A percentile compares a stretch with the other conserved stretches of the same genome.
phyloP scores from a whole-genome alignment of 176 grass and related monocot species.

The Bolboschoenus planiculmis region DNA sequence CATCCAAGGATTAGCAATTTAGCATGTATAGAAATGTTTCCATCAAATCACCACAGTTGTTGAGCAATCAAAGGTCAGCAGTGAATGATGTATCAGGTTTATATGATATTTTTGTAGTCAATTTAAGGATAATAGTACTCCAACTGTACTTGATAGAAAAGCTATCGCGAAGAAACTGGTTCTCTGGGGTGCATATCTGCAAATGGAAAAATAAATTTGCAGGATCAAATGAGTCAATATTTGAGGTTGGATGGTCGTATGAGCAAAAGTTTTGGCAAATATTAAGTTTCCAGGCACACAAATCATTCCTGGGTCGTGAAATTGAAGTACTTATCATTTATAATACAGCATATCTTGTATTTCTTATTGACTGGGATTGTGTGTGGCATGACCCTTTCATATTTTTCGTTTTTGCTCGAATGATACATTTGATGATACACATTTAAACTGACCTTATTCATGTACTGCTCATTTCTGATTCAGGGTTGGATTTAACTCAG shows the following conservation, averaged over 20 bases:
- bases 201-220: background rate
- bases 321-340: background rate
- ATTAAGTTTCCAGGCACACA: background rate
- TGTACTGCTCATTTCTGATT: slow-evolving; percentile 17
- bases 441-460: background rate
- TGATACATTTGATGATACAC: background rate
- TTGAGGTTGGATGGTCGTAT: background rate
- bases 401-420: background rate
- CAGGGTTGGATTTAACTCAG: slow-evolving; percentile 98
- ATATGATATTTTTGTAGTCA: no score
- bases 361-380: background rate
- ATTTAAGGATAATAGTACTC: no score
- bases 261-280: background rate
- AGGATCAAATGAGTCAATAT: background rate
- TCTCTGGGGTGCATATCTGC: background rate
- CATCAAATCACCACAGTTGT: background rate
- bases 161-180: no score
- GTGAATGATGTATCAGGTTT: background rate
- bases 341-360: background rate
- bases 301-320: background rate
- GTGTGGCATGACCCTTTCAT: background rate
- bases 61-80: background rate
- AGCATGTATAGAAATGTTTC: background rate
- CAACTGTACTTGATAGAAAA: no score
- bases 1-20: no score